Percentiles rank a stretch among this genome's conserved stretches.
phyloP scores from a whole-genome alignment of 805 yeast genomes.

The Lachancea quebecensis region DNA sequence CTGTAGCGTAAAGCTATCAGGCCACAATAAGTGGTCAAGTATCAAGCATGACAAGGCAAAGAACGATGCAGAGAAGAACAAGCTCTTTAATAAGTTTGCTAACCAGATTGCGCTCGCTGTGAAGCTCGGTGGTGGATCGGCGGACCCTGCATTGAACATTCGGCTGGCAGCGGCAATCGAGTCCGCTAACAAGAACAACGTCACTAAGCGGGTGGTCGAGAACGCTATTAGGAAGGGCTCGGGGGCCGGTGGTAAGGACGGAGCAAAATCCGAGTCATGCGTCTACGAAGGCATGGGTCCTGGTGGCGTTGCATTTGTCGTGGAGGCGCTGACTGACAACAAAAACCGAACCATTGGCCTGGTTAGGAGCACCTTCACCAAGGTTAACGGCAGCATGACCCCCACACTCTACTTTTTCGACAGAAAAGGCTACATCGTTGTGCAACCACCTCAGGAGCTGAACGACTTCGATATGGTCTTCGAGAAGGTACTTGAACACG shows the following conservation, averaged over 20 bases:
- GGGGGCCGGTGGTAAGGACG: constrained; percentile 45
- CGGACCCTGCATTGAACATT: constrained; percentile 53
- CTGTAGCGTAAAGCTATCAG: constrained; percentile 31
- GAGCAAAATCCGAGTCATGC: constrained; percentile 45
- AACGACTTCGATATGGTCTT: constrained; percentile 56
- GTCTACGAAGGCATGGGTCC: constrained; percentile 89
- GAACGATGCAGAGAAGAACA: constrained; percentile 74
- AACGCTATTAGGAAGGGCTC: constrained; percentile 80
- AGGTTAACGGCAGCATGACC: constrained; percentile 60
- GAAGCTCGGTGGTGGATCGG: constrained; percentile 47
- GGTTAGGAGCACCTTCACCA: constrained; percentile 68
- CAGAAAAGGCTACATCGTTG: constrained; percentile 62
- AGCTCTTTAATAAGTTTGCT: constrained; percentile 63
- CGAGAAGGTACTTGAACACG: constrained; percentile 64
- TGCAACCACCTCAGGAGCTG: constrained; percentile 36
- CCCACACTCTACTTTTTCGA: constrained; percentile 77
- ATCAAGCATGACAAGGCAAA: constrained; percentile 92
- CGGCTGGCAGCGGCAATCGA: constrained; percentile 68
- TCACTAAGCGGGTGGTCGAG: constrained; percentile 80
- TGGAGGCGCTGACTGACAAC: constrained; percentile 86
- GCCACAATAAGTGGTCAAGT: constrained; percentile 94
- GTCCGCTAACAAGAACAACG: constrained; percentile 63
- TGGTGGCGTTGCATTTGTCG: constrained; percentile 78
- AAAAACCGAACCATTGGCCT: constrained; percentile 72
- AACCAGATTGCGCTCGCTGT: constrained; percentile 70